phyloP scores from a whole-genome alignment of 768 basidiomycete genomes.

The Lactifluus subvellereus region DNA sequence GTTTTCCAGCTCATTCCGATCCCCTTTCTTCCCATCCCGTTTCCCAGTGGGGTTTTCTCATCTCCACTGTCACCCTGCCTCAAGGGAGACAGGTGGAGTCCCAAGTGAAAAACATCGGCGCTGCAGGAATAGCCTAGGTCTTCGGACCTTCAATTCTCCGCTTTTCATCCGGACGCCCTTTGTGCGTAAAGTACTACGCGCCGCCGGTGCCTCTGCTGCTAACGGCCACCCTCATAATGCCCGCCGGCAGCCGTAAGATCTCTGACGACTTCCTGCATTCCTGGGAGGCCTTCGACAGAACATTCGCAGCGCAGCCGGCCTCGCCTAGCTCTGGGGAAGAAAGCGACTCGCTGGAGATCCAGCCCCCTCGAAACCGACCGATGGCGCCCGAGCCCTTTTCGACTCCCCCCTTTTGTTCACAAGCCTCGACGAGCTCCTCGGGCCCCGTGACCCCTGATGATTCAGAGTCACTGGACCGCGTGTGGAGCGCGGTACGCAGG shows the following conservation, averaged over 20 bases:
- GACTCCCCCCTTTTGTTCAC: conserved; percentile 18
- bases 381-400: conserved; percentile 27
- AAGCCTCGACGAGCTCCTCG: conserved; percentile 23
- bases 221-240: conserved; percentile 22
- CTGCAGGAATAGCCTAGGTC: conserved; percentile 11
- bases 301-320: conserved; percentile 22
- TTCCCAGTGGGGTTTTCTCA: conserved; percentile 10
- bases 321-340: conserved; percentile 17
- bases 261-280: conserved; percentile 23
- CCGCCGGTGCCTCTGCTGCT: conserved; percentile 20
- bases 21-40: conserved; percentile 6
- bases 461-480: conserved; percentile 41
- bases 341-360: conserved; percentile 13
- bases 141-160: conserved; percentile 26
- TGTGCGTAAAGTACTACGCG: conserved; percentile 22
- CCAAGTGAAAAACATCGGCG: conserved; percentile 16
- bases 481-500: conserved; percentile 64
- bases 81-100: conserved; percentile 21
- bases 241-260: conserved; percentile 16
- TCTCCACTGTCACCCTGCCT: conserved; percentile 20
- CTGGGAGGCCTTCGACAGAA: conserved; percentile 26
- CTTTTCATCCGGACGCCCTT: conserved; percentile 24
- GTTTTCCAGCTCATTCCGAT: conserved; percentile 17
- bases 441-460: conserved; percentile 26
- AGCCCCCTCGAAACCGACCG: conserved; percentile 16